Evolutionary conservation across 441 rosid species (phyloP).

Genomic region (California macrophylla): DNA sequence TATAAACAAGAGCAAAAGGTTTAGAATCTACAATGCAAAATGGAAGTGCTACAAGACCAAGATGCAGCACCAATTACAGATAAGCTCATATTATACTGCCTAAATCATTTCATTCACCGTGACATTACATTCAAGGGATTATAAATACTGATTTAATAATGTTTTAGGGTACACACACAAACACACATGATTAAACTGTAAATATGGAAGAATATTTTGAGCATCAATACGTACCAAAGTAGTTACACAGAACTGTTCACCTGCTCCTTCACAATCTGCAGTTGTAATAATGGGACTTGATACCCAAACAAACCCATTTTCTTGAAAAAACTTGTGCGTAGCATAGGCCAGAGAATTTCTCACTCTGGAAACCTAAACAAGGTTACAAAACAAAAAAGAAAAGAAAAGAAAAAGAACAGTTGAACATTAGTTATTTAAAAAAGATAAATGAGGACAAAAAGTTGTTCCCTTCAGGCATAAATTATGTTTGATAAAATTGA

Average conservation of each 20-base stretch:
- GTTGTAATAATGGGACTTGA: slow-evolving; percentile 94
- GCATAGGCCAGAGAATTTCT: slow-evolving; percentile 92
- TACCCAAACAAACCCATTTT: slow-evolving; percentile 87
- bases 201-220: slow-evolving; percentile 12
- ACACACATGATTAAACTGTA: not conserved
- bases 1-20: not conserved
- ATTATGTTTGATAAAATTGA: too few relatives aligned
- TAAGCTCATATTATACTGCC: not conserved
- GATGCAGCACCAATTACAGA: not conserved
- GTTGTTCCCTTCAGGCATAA: too few relatives aligned
- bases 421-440: too few relatives aligned
- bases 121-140: not conserved
- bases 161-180: not conserved
- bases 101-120: not conserved
- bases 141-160: not conserved
- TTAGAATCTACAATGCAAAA: not conserved
- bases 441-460: too few relatives aligned
- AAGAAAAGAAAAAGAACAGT: not conserved
- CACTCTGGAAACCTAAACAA: slow-evolving; percentile 79
- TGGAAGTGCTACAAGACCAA: not conserved
- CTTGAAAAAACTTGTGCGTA: slow-evolving; percentile 89
- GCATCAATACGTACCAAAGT: slow-evolving; percentile 55
- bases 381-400: slow-evolving; percentile 13
- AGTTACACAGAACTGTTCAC: slow-evolving; percentile 96
- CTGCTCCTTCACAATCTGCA: slow-evolving; percentile 97